Evolutionary conservation across 2,329 filamentous ascomycete species (phyloP).

Genomic region (Beauveria brongniartii): DNA sequence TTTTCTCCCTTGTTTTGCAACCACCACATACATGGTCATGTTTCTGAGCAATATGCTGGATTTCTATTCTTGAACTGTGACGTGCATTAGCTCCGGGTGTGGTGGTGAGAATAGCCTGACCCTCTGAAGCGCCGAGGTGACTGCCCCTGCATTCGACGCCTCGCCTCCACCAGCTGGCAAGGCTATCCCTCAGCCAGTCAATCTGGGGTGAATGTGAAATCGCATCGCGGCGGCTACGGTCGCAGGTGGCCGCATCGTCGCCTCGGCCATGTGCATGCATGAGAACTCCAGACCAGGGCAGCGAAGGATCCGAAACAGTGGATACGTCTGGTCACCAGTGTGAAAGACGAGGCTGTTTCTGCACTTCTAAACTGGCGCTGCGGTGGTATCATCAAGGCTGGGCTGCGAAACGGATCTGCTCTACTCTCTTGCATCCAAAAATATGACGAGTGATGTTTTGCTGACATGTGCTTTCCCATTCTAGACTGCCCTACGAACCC

Average conservation of each 20-base stretch:
- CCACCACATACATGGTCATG: neutral
- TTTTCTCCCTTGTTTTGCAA: slow-evolving; percentile 11
- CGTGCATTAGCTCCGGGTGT: slow-evolving; percentile 9
- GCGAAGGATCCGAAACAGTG: slow-evolving; percentile 3
- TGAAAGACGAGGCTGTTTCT: neutral
- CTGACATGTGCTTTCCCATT: slow-evolving; percentile 12
- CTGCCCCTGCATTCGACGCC: slow-evolving; percentile 3
- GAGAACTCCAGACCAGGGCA: neutral
- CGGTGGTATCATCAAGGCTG: neutral
- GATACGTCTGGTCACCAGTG: neutral
- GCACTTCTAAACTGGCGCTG: neutral
- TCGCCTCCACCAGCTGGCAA: neutral
- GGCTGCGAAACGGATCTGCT: neutral
- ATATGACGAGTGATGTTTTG: neutral
- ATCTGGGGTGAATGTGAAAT: slow-evolving; percentile 1
- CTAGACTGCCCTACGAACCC: slow-evolving; percentile 58
- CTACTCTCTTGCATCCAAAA: neutral
- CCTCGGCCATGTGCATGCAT: neutral
- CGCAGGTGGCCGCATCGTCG: slow-evolving; percentile 7
- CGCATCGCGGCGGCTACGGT: slow-evolving; percentile 7
- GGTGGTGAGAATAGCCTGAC: neutral
- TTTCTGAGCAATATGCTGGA: neutral
- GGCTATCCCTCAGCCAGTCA: neutral
- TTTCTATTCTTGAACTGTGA: slow-evolving; percentile 3
- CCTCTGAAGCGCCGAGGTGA: slow-evolving; percentile 5